Evolutionary conservation across 2,329 filamentous ascomycete species (phyloP).

Genomic region (Ceratocystis ficicola): DNA sequence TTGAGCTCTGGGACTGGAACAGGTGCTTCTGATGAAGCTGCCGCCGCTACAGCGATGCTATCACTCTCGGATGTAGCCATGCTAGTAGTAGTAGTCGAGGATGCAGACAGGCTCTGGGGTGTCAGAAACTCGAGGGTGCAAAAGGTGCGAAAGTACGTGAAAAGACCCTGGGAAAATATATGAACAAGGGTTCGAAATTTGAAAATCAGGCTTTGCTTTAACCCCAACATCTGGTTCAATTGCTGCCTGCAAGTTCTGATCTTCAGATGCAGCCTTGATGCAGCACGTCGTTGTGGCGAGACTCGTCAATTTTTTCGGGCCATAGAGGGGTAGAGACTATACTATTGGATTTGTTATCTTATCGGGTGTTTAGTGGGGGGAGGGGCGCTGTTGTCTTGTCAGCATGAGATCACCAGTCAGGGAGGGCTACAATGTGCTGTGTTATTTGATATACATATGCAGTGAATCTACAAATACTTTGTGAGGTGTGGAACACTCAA

Average conservation of each 20-base stretch:
- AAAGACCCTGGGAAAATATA: slow-evolving; percentile 10
- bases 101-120: slow-evolving; percentile 27
- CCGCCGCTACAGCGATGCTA: background rate
- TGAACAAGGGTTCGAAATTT: slow-evolving; percentile 15
- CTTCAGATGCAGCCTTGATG: slow-evolving; percentile 1
- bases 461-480: background rate
- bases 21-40: slow-evolving; percentile 22
- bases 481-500: background rate
- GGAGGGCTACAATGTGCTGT: background rate
- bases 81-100: slow-evolving; percentile 20
- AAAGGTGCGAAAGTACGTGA: slow-evolving; percentile 12
- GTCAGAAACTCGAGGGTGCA: slow-evolving; percentile 22
- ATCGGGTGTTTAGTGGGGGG: slow-evolving; percentile 1
- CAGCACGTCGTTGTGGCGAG: background rate
- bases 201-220: slow-evolving; percentile 7
- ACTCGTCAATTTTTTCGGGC: slow-evolving; percentile 6
- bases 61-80: slow-evolving; percentile 22
- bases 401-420: slow-evolving; percentile 1
- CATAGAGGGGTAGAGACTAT: slow-evolving; percentile 8
- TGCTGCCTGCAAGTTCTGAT: background rate
- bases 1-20: slow-evolving; percentile 19
- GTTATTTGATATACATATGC: background rate
- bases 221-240: slow-evolving; percentile 28
- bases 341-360: slow-evolving; percentile 13
- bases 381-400: background rate